Conservation (phyloP, 2,329 filamentous ascomycete species). For the Grosmannia huntii region DNA sequence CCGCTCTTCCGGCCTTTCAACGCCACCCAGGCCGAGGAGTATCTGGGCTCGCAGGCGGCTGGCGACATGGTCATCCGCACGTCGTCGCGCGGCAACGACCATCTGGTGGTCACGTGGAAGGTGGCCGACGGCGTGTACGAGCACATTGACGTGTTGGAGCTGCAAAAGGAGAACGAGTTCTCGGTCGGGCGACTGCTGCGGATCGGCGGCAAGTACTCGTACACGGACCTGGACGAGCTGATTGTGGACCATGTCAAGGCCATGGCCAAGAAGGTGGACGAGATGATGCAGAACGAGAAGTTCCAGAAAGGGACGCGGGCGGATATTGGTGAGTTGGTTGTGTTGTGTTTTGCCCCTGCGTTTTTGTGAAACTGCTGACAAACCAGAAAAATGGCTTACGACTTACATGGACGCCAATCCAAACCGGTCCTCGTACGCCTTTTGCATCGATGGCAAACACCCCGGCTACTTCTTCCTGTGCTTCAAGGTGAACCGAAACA, state of each 20-base stretch:
- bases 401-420: constrained; percentile 96
- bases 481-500: constrained; percentile 79
- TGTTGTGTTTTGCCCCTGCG: too few species aligned
- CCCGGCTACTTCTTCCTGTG: constrained; percentile 92
- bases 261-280: constrained; percentile 95
- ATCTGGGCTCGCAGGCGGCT: constrained; percentile 68
- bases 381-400: constrained; percentile 82
- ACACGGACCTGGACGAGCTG: constrained; percentile 91
- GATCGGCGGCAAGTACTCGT: constrained; percentile 78
- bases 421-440: constrained; percentile 82
- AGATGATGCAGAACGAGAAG: constrained; percentile 90
- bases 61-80: constrained; percentile 93
- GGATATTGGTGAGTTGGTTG: constrained; percentile 80
- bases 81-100: constrained; percentile 88
- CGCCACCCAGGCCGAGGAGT: constrained; percentile 83
- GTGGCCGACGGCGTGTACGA: constrained; percentile 93
- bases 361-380: background rate
- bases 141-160: constrained; percentile 91
- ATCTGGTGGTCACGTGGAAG: constrained; percentile 96
- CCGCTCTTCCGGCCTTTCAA: constrained; percentile 93
- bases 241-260: constrained; percentile 96
- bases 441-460: constrained; percentile 86
- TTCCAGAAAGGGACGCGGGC: constrained; percentile 71
- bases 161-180: constrained; percentile 96
- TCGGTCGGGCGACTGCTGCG: constrained; percentile 77